Percentiles rank a stretch among this genome's conserved stretches.
These are phyloP conservation scores for Alternaria sp. DNA, from an alignment of 2,329 filamentous ascomycete genomes.

Conservation along the genomic window DNA sequence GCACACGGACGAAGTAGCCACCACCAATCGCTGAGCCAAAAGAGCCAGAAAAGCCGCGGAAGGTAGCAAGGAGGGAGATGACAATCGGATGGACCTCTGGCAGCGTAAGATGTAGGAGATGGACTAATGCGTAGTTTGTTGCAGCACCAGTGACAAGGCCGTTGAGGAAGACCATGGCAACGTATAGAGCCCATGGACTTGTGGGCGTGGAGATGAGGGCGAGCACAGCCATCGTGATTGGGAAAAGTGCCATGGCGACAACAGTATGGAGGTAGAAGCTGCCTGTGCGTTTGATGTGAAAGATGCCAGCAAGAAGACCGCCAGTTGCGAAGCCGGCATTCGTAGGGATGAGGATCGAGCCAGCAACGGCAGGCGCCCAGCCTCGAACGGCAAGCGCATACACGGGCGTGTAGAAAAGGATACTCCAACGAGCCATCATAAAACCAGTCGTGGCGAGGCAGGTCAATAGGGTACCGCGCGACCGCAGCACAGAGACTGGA, in stretches of 20 bases:
- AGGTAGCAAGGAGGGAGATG: constrained; percentile 78
- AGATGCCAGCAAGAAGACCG: constrained; percentile 74
- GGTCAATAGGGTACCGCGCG: constrained; percentile 74
- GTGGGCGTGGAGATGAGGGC: constrained; percentile 63
- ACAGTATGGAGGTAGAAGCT: constrained; percentile 75
- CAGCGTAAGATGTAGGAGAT: constrained; percentile 75
- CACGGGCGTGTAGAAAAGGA: constrained; percentile 82
- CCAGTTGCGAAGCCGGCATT: constrained; percentile 81
- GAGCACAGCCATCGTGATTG: constrained; percentile 65
- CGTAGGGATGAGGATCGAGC: constrained; percentile 80
- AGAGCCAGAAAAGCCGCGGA: constrained; percentile 80
- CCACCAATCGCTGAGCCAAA: constrained; percentile 84
- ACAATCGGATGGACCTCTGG: constrained; percentile 75
- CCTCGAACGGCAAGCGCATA: constrained; percentile 79
- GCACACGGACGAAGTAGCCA: constrained; percentile 72
- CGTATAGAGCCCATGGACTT: constrained; percentile 62
- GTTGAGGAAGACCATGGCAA: constrained; percentile 71
- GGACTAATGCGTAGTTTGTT: constrained; percentile 83
- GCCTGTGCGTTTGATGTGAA: constrained; percentile 77
- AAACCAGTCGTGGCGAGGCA: constrained; percentile 78
- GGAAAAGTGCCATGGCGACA: constrained; percentile 69
- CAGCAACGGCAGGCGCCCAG: constrained; percentile 73
- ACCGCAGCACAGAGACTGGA: constrained; percentile 73
- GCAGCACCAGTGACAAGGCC: constrained; percentile 76
- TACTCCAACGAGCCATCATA: constrained; percentile 82